Percentiles rank a stretch among this genome's conserved stretches.
Evolutionary conservation across 164 flowering plant species (phyloP).

Genomic region (Magnolia changhungtana): DNA sequence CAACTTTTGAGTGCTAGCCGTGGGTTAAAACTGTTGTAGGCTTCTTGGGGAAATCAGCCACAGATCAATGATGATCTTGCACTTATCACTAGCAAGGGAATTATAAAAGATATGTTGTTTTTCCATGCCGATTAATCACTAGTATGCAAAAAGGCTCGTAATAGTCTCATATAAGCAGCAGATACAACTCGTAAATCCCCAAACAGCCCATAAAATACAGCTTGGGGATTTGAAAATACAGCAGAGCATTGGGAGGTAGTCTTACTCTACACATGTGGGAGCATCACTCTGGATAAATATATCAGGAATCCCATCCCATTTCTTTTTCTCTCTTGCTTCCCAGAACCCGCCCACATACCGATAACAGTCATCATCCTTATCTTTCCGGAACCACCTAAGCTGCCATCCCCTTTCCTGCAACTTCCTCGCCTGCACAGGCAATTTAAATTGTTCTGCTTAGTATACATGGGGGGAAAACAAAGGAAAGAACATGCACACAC

Average conservation of each 20-base stretch:
- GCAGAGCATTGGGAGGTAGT: constrained; percentile 4
- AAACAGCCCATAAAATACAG: not conserved
- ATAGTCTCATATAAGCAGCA: constrained; percentile 1
- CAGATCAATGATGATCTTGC: not conserved
- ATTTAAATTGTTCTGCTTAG: not conserved
- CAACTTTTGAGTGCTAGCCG: not conserved
- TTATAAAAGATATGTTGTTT: not conserved
- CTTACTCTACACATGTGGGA: constrained; percentile 36
- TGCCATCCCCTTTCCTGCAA: constrained; percentile 97
- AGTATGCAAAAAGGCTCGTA: not conserved
- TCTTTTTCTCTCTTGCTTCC: constrained; percentile 71
- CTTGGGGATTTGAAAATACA: constrained; percentile 3
- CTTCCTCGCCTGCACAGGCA: constrained; percentile 66
- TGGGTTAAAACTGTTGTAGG: not conserved
- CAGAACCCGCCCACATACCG: constrained; percentile 86
- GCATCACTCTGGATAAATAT: constrained; percentile 56
- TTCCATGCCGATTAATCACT: not conserved
- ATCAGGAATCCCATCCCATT: constrained; percentile 78
- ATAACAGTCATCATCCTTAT: constrained; percentile 77
- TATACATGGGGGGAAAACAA: not conserved
- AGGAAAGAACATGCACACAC: not conserved
- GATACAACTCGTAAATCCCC: not conserved
- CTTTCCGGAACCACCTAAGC: constrained; percentile 89
- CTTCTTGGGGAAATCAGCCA: not conserved
- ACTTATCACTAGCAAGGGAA: not conserved